Evolutionary conservation across 768 basidiomycete genomes (phyloP), one percentile per base, ranked within the genome.

Genomic region (Lanmaoa pseudosensibilis): DNA sequence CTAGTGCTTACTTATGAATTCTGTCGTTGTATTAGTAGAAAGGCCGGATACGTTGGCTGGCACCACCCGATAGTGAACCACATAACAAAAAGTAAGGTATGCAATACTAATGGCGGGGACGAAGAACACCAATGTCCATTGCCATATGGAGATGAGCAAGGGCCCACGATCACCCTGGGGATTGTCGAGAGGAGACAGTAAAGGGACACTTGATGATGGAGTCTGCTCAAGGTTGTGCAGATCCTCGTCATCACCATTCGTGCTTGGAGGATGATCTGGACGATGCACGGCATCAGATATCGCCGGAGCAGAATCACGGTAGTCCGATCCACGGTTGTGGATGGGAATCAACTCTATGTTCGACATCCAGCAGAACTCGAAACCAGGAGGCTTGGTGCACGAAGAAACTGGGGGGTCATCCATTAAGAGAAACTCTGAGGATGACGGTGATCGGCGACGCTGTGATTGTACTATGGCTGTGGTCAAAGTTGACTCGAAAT

Each of bases 11-110:
- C 62, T 50, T 3, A 63, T 40, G 13, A 63, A 39, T 25, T 63
- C 54, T 21, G 54, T 21, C 16, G 41, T 23, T n/a, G 18, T 25
- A 37, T 32, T n/a, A 30, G 47, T n/a, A 2, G 59, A 36, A 46
- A 54, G 39, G 9, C 46, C 40, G 9, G 54, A 7, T 5, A 62
- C 34, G 2, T 25, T 34, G 27, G 43, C 53, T 19, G 52, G 55
- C 9, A 63, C 62, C 27, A 59, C 48, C 9, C 37, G 61, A 50
- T 59, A 56, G 48, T 63, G 62, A 36, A 63, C 62, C 36, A 50
- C 48, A n/a, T 63, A 63, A 15, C 61, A 63, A 34, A 63, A 63
- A 4, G 45, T 19, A 45, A 63, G 62, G 23, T 63, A 63, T 1
- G 49, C 54, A 16, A 56, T 34, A 12, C 34, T 54, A 5, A 63